A percentile compares a stretch with the other conserved stretches of the same genome.
These are phyloP conservation scores for Petunia axillaris DNA, from an alignment of 257 asterid species.

Conservation along the genomic window DNA sequence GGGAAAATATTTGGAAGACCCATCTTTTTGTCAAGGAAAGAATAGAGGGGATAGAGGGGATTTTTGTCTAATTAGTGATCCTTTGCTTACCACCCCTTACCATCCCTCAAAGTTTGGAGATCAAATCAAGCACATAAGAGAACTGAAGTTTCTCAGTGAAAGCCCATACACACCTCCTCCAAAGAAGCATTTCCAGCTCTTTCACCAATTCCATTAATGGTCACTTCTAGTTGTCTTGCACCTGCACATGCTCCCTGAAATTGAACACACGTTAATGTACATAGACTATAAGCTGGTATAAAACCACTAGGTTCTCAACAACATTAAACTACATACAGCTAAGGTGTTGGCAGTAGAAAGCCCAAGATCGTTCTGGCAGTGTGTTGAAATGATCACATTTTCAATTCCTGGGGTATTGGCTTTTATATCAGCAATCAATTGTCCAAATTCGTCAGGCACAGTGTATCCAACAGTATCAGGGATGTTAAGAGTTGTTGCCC, in stretches of 20 bases:
- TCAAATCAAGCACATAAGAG: slow-evolving; percentile 21
- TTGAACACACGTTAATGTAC: slow-evolving; percentile 30
- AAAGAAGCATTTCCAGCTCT: slow-evolving; percentile 98
- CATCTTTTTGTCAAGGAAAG: not conserved
- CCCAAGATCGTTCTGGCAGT: slow-evolving; percentile 98
- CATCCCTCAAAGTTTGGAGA: slow-evolving; percentile 23
- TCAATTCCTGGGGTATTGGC: slow-evolving; percentile 88
- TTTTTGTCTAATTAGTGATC: slow-evolving; percentile 2
- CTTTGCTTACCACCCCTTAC: not conserved
- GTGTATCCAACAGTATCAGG: slow-evolving; percentile 96
- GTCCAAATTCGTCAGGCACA: slow-evolving; percentile 78
- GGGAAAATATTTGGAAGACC: not conserved
- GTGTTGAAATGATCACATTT: slow-evolving; percentile 87
- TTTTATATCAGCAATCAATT: slow-evolving; percentile 81
- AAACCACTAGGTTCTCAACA: slow-evolving; percentile 13
- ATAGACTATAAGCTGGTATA: slow-evolving; percentile 23
- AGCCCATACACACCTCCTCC: slow-evolving; percentile 70
- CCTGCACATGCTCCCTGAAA: slow-evolving; percentile 91
- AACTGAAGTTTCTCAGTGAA: slow-evolving; percentile 16
- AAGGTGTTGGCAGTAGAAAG: slow-evolving; percentile 90
- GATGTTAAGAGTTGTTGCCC: slow-evolving; percentile 96
- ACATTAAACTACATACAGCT: slow-evolving; percentile 54
- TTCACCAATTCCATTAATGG: slow-evolving; percentile 97
- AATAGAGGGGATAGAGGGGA: not conserved
- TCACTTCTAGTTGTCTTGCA: slow-evolving; percentile 95